Conservation (phyloP, 108 stramenopile genomes). For the Aurantiochytrium sp. region DNA sequence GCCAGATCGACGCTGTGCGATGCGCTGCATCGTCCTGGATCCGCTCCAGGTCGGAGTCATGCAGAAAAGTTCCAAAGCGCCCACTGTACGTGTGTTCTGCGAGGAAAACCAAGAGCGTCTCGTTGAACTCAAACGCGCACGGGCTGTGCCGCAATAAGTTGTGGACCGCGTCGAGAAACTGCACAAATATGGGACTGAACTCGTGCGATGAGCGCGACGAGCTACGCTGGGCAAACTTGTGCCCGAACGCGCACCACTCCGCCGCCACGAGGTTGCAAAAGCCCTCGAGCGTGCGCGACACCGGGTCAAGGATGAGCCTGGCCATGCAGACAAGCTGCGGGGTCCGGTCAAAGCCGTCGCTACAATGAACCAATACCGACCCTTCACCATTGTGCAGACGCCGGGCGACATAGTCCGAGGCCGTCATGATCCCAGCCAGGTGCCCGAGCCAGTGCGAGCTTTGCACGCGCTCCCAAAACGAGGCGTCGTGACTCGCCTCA, state of each 20-base stretch:
- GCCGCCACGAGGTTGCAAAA: constrained; percentile 89
- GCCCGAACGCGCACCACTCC: constrained; percentile 94
- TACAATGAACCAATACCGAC: constrained; percentile 91
- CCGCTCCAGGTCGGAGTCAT: constrained; percentile 35
- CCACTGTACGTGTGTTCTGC: constrained; percentile 50
- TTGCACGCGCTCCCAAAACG: constrained; percentile 52
- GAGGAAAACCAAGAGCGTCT: constrained; percentile 50
- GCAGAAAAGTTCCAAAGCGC: constrained; percentile 62
- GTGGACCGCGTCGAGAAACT: constrained; percentile 91
- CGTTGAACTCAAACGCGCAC: constrained; percentile 75
- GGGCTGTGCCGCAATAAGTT: constrained; percentile 82
- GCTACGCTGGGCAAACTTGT: constrained; percentile 85
- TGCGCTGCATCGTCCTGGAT: not conserved
- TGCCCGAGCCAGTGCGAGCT: constrained; percentile 85
- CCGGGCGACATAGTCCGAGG: constrained; percentile 77
- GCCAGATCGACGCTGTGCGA: not conserved
- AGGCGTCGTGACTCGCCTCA: not conserved
- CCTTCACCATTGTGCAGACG: constrained; percentile 75
- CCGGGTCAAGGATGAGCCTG: constrained; percentile 90
- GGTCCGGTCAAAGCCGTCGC: constrained; percentile 98
- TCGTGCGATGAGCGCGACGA: constrained; percentile 66
- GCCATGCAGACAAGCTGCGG: constrained; percentile 81
- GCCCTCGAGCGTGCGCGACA: constrained; percentile 85
- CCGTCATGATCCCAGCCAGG: constrained; percentile 72
- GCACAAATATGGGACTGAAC: constrained; percentile 89